phyloP scores from a whole-genome alignment of 2,329 filamentous ascomycete genomes.

The Fusarium setosum region DNA sequence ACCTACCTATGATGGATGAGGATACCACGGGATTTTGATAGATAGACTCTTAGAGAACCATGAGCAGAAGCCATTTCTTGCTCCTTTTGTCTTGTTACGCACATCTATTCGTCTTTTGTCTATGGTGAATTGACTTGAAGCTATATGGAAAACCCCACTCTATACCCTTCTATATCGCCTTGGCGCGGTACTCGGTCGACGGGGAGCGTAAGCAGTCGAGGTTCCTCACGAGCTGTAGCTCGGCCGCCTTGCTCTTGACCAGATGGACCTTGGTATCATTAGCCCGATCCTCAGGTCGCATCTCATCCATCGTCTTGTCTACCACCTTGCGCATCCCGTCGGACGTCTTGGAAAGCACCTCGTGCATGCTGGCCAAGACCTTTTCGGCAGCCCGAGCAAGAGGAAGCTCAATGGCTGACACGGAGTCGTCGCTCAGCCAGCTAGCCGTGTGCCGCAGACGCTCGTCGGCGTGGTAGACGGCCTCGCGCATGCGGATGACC shows the following conservation, averaged over 20 bases:
- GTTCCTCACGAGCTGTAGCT: slow-evolving; percentile 86
- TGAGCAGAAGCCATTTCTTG: slow-evolving; percentile 7
- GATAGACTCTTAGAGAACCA: slow-evolving; percentile 70
- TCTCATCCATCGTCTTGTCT: slow-evolving; percentile 54
- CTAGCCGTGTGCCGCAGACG: slow-evolving; percentile 64
- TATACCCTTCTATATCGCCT: slow-evolving; percentile 53
- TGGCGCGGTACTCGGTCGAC: slow-evolving; percentile 70
- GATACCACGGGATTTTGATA: neutral
- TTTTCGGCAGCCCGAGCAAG: slow-evolving; percentile 86
- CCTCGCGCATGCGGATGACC: slow-evolving; percentile 88
- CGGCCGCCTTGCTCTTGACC: slow-evolving; percentile 83
- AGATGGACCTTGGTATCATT: slow-evolving; percentile 71
- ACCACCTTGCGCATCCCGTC: slow-evolving; percentile 68
- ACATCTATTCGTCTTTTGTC: slow-evolving; percentile 34
- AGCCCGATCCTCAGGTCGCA: slow-evolving; percentile 57
- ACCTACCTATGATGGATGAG: neutral
- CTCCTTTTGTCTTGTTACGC: slow-evolving; percentile 10
- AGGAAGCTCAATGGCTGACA: slow-evolving; percentile 77
- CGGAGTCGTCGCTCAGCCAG: slow-evolving; percentile 83
- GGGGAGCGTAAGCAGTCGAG: slow-evolving; percentile 75
- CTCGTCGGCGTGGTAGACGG: slow-evolving; percentile 61
- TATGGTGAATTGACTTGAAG: neutral
- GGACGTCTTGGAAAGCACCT: slow-evolving; percentile 78
- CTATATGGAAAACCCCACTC: neutral
- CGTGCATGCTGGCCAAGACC: slow-evolving; percentile 93